Percentiles rank a stretch among this genome's conserved stretches.
Conservation (phyloP, 805 yeast species). For the Grigorovia jiainica region DNA sequence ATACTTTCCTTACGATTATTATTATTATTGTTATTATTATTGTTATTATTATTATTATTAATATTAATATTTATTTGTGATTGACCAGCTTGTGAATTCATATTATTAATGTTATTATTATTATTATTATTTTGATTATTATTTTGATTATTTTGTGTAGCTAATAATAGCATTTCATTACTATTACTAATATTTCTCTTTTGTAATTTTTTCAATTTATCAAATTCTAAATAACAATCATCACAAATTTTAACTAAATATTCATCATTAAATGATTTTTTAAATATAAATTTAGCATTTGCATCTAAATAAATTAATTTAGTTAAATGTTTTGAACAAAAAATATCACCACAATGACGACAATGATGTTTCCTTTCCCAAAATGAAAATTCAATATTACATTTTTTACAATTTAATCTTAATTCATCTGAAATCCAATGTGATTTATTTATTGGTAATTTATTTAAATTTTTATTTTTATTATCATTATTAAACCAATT, state of each 20-base stretch:
- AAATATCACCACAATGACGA: conserved; percentile 75
- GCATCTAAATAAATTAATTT: conserved; percentile 47
- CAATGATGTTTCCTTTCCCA: conserved; percentile 79
- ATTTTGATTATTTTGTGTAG: not conserved
- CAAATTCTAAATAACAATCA: conserved; percentile 53
- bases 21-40: not conserved
- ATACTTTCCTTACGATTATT: conserved; percentile 19
- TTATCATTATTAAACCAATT: conserved; percentile 1
- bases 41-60: not conserved
- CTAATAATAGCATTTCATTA: not conserved
- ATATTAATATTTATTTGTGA: conserved; percentile 2
- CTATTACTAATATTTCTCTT: not conserved
- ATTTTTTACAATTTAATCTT: conserved; percentile 55
- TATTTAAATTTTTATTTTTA: not conserved
- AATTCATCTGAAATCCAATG: conserved; percentile 73
- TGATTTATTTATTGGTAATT: conserved; percentile 21
- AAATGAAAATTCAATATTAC: conserved; percentile 61
- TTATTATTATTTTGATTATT: not conserved
- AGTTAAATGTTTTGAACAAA: conserved; percentile 58
- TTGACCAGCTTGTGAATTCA: conserved; percentile 1
- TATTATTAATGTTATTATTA: not conserved
- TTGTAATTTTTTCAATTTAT: conserved; percentile 27
- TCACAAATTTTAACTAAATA: conserved; percentile 59
- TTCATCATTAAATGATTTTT: conserved; percentile 34
- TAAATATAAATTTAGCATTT: conserved; percentile 41